Evolutionary conservation across 164 flowering plant species (phyloP).

Genomic region (Annona cherimola): DNA sequence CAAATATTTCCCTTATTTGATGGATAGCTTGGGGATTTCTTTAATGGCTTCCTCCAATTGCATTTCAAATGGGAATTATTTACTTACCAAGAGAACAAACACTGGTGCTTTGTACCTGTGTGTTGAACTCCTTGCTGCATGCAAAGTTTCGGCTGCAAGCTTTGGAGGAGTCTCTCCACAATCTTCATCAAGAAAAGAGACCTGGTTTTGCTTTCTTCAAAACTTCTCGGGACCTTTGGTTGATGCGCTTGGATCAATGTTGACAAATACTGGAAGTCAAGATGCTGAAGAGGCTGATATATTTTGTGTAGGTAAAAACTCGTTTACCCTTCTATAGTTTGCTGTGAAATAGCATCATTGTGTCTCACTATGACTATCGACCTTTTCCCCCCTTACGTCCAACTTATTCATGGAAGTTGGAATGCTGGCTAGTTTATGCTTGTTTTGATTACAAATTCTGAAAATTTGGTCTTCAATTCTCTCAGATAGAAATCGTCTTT

Average conservation of each 20-base stretch:
- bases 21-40: slow-evolving; percentile 41
- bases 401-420: neutral
- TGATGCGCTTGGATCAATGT: slow-evolving; percentile 31
- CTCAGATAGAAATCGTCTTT: neutral
- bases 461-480: neutral
- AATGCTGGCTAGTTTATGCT: neutral
- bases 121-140: slow-evolving; percentile 64
- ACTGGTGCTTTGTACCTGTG: slow-evolving; percentile 70
- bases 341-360: neutral
- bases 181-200: slow-evolving; percentile 24
- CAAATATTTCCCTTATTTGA: slow-evolving; percentile 43
- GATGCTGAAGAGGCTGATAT: slow-evolving; percentile 26
- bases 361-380: too few relatives aligned
- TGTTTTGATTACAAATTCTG: neutral
- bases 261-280: slow-evolving; percentile 24
- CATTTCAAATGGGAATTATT: slow-evolving; percentile 7
- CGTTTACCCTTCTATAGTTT: neutral
- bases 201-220: slow-evolving; percentile 42
- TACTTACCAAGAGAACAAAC: slow-evolving; percentile 19
- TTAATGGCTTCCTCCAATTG: slow-evolving; percentile 14
- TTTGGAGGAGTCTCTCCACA: slow-evolving; percentile 16
- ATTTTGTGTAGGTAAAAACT: slow-evolving; percentile 43
- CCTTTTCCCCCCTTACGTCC: neutral
- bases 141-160: slow-evolving; percentile 40
- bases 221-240: slow-evolving; percentile 36